Evolutionary conservation across 2,329 filamentous ascomycete genomes (phyloP).

Genomic region (Pseudogymnoascus sp.): DNA sequence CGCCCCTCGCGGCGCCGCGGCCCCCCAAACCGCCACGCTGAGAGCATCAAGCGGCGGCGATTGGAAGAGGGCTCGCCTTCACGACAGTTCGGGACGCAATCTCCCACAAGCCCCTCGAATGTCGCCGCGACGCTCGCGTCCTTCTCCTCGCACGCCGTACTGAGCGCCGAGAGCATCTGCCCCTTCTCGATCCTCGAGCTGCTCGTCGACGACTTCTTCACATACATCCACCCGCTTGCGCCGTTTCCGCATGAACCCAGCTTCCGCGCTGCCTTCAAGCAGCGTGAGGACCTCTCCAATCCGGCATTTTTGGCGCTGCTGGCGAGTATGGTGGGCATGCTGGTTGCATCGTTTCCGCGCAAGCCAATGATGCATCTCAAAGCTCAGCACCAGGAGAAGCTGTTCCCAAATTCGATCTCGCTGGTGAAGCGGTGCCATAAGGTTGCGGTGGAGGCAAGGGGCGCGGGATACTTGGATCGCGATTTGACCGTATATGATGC

Average conservation of each 20-base stretch:
- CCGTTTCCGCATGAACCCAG: constrained; percentile 74
- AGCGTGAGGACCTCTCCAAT: constrained; percentile 57
- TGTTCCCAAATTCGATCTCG: constrained; percentile 60
- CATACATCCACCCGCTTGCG: constrained; percentile 67
- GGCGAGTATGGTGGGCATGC: constrained; percentile 62
- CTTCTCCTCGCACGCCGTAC: constrained; percentile 28
- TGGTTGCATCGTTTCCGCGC: constrained; percentile 71
- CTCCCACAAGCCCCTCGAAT: constrained; percentile 25
- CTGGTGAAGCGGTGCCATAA: constrained; percentile 64
- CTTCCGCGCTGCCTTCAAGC: constrained; percentile 60
- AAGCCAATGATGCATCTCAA: constrained; percentile 64
- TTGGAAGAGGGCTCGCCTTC: constrained; percentile 27
- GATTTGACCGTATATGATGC: constrained; percentile 53
- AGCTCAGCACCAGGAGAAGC: constrained; percentile 51
- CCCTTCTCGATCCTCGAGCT: constrained; percentile 59
- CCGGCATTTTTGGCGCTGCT: constrained; percentile 62
- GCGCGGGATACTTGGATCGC: constrained; percentile 47
- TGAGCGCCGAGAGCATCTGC: constrained; percentile 62
- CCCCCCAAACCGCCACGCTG: constrained; percentile 58
- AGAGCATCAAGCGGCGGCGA: constrained; percentile 55
- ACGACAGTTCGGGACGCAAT: neutral
- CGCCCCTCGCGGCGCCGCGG: constrained; percentile 55
- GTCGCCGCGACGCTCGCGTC: constrained; percentile 26
- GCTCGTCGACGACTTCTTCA: constrained; percentile 75
- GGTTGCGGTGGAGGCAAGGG: constrained; percentile 60